Conservation (phyloP, 139 green algal genomes). For the Ulvella scutata region DNA sequence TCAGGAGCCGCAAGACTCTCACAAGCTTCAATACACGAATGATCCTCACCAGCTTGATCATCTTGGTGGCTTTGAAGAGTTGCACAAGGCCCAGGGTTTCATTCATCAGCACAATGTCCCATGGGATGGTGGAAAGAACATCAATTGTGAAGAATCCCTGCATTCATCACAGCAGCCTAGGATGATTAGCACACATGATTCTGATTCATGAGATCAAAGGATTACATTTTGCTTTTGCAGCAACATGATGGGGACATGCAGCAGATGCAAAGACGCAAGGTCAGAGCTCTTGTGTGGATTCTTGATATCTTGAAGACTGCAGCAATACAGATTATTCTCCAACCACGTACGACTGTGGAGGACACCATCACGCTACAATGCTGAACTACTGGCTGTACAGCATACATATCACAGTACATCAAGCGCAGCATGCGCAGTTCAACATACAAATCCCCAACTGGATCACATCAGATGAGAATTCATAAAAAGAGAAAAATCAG, state of each 20-base stretch:
- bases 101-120: slow-evolving; percentile 7
- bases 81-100: background rate
- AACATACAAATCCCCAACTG: no score
- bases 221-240: slow-evolving; percentile 2
- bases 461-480: no score
- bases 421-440: no score
- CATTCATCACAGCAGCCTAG: background rate
- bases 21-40: slow-evolving; percentile 13
- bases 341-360: no score
- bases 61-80: slow-evolving; percentile 1
- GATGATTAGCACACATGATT: slow-evolving; percentile 13
- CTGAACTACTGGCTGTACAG: no score
- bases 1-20: slow-evolving; percentile 11
- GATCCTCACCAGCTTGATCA: slow-evolving; percentile 18
- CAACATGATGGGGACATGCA: background rate
- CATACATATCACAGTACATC: no score
- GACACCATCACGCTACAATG: no score
- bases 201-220: background rate
- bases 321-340: no score
- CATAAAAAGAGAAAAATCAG: background rate
- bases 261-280: no score
- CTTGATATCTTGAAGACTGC: no score
- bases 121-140: slow-evolving; percentile 21
- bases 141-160: slow-evolving; percentile 21
- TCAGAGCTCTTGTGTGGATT: no score